A percentile compares a stretch with the other conserved stretches of the same genome.
These are phyloP conservation scores for Phytophthora pisi DNA, from an alignment of 352 stramenopile species.

Conservation along the genomic window DNA sequence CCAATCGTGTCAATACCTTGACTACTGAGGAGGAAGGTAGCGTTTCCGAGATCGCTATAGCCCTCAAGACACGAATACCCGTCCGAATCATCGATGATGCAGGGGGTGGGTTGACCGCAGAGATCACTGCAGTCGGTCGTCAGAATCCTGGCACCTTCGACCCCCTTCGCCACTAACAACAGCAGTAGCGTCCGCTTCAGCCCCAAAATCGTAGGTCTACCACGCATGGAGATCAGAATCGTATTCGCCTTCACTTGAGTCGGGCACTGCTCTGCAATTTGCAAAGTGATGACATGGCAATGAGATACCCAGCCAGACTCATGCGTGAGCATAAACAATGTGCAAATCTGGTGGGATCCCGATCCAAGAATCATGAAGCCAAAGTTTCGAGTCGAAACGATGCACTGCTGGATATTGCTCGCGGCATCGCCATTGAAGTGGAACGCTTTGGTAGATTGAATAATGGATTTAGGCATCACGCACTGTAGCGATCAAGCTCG, in stretches of 20 bases:
- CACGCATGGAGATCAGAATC: not conserved
- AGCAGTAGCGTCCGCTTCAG: not conserved
- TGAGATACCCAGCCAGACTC: not conserved
- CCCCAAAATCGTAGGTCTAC: not conserved
- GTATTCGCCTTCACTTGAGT: not conserved
- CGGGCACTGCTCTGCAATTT: not conserved
- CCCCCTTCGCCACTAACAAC: not conserved
- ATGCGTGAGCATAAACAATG: not conserved
- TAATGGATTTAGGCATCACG: not conserved
- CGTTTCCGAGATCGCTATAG: not conserved
- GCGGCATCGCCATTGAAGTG: not conserved
- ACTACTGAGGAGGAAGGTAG: not conserved
- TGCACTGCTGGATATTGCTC: conserved; percentile 7
- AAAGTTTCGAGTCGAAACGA: conserved; percentile 3
- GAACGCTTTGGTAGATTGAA: not conserved
- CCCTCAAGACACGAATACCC: not conserved
- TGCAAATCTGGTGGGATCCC: not conserved
- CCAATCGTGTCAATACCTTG: not conserved
- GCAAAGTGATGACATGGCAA: conserved; percentile 1
- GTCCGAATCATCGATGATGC: not conserved
- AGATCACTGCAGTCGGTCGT: conserved; percentile 9
- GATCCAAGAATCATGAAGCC: conserved; percentile 2
- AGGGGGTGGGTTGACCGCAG: conserved; percentile 8
- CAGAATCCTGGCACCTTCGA: not conserved
- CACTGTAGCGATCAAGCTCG: not conserved